A percentile compares a stretch with the other conserved stretches of the same genome.
phyloP scores from a whole-genome alignment of 345 rosid species.

The Trapa bicornis region DNA sequence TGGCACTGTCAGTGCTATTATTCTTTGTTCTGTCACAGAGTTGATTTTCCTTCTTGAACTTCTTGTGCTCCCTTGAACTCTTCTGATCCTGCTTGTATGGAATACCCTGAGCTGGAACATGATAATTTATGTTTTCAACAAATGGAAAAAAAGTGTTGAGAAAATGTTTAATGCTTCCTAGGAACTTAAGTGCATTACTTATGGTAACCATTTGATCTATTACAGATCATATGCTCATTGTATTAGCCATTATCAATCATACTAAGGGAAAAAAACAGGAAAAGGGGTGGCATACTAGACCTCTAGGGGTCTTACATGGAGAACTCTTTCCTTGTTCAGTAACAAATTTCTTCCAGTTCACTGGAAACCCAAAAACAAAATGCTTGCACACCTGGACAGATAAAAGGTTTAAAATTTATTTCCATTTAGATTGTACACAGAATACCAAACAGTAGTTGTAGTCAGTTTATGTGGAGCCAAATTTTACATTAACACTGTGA shows the following conservation, averaged over 20 bases:
- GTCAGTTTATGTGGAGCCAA: background rate
- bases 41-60: background rate
- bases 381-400: slow-evolving; percentile 38
- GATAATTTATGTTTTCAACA: background rate
- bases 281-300: background rate
- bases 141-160: background rate
- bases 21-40: background rate
- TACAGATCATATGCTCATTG: background rate
- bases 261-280: background rate
- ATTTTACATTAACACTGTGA: background rate
- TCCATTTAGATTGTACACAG: background rate
- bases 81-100: slow-evolving; percentile 1
- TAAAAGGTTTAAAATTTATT: slow-evolving; percentile 1
- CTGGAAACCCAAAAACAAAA: slow-evolving; percentile 75
- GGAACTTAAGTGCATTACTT: background rate
- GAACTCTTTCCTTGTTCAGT: background rate
- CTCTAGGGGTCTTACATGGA: background rate
- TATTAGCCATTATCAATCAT: background rate
- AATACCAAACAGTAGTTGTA: background rate
- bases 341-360: slow-evolving; percentile 38
- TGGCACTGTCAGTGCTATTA: background rate
- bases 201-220: background rate
- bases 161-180: background rate
- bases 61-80: background rate
- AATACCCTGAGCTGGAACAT: background rate